Percentiles rank a stretch among this genome's conserved stretches.
phyloP scores from a whole-genome alignment of 140 eudicot genomes.

The Ambrosia hybrid region DNA sequence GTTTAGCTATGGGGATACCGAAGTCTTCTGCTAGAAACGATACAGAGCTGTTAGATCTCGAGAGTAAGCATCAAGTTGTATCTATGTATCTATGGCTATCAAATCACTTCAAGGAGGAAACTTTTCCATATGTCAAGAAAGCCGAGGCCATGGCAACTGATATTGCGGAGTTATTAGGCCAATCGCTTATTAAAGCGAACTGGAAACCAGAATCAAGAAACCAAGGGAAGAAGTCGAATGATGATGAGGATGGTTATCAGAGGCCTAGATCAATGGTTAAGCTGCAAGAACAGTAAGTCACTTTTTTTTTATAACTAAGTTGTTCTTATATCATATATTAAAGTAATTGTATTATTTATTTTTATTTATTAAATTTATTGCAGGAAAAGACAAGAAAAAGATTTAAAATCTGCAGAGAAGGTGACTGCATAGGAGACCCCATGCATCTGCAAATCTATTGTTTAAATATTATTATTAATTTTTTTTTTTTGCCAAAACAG shows the following conservation, averaged over 20 bases:
- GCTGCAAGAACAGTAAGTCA: constrained; percentile 52
- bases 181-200: constrained; percentile 64
- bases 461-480: too few species aligned
- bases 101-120: constrained; percentile 82
- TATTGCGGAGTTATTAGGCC: constrained; percentile 76
- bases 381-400: constrained; percentile 44
- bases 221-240: constrained; percentile 38
- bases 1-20: constrained; percentile 93
- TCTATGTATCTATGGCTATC: constrained; percentile 95
- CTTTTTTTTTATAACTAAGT: background rate
- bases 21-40: constrained; percentile 76
- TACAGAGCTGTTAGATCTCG: constrained; percentile 87
- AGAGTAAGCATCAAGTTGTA: constrained; percentile 90
- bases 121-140: constrained; percentile 68
- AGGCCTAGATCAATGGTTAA: constrained; percentile 71
- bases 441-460: background rate
- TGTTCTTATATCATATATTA: background rate
- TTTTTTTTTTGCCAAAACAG: too few species aligned
- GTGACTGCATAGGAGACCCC: constrained; percentile 19
- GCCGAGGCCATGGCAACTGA: constrained; percentile 84
- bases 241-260: constrained; percentile 55
- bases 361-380: constrained; percentile 12
- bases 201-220: constrained; percentile 93
- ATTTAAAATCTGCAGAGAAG: constrained; percentile 24
- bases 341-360: background rate